Conservation (phyloP, 2,329 filamentous ascomycete genomes). For the Verticillium nubilum region DNA sequence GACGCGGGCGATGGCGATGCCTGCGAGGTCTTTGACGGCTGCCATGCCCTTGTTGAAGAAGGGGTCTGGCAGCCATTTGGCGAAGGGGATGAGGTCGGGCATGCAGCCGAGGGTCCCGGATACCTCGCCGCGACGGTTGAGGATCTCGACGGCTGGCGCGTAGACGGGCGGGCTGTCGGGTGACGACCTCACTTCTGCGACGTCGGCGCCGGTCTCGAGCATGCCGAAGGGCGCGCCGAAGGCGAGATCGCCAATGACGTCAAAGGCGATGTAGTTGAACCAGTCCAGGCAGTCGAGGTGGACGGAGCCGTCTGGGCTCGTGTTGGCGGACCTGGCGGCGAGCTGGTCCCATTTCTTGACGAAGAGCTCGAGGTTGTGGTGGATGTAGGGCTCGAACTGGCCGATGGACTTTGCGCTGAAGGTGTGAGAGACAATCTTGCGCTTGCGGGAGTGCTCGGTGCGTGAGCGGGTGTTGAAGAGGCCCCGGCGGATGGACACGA, state of each 20-base stretch:
- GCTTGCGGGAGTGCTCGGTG: constrained; percentile 77
- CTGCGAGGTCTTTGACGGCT: constrained; percentile 75
- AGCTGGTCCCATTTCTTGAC: constrained; percentile 68
- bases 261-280: constrained; percentile 23
- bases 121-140: constrained; percentile 84
- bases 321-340: constrained; percentile 34
- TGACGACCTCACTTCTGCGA: constrained; percentile 64
- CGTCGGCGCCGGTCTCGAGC: constrained; percentile 58
- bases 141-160: constrained; percentile 76
- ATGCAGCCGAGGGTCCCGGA: constrained; percentile 72
- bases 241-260: constrained; percentile 22
- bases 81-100: constrained; percentile 71
- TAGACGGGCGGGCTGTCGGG: constrained; percentile 59
- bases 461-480: constrained; percentile 87
- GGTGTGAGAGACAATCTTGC: constrained; percentile 82
- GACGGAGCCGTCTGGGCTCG: constrained; percentile 41
- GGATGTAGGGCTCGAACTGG: constrained; percentile 87
- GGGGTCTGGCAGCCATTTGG: constrained; percentile 72
- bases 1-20: constrained; percentile 82
- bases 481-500: constrained; percentile 79
- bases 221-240: constrained; percentile 23
- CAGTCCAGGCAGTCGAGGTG: constrained; percentile 63
- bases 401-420: constrained; percentile 77
- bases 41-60: constrained; percentile 73
- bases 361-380: constrained; percentile 70